Evolutionary conservation across 257 asterid genomes (phyloP), one percentile per base, ranked within the genome.

Genomic region (Petunia axillaris): DNA sequence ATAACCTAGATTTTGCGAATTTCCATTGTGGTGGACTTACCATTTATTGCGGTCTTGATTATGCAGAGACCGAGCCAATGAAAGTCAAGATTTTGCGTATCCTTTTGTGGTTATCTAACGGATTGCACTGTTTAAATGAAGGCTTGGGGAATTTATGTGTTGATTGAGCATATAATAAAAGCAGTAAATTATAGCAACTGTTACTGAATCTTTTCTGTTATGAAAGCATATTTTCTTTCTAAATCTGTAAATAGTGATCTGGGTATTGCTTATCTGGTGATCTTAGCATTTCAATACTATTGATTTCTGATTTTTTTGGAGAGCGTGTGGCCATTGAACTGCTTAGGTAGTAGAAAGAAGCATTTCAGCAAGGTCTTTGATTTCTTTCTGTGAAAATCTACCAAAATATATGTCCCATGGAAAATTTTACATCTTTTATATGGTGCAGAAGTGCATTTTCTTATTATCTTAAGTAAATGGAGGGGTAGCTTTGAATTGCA

Each of bases 31-130:
- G 57, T 52, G 15, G 57, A 52, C 57, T 52, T 43, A 14, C 6
- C 25, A 0, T 48, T 70, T 35, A 5, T 15, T 78, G 13, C 80
- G 75, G 48, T 68, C 66, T 43, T 77, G 79, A 53, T 83, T 66
- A 82, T 84, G 90, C 93, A 93, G 96, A 89, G 62, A 40, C 81
- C 39, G 81, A 73, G 87, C 84, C 81, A 84, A 91, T 93, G 97
- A 93, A 92, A 83, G 97, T 94, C 82, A 94, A 92, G 90, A 91
- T 94, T 83, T 64, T 91, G 58, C 91, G 95, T 91, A 94, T 92
- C 97, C 97, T 94, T 82, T 43, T 44, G 55, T 6, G 35, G 10
- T 63, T 8, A 44, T 55, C 5, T 48, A 41, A 9, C 0, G 79
- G 40, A 76, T 54, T 76, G 63, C 6, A 10, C 40, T 41, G 37